These are phyloP conservation scores for Thermoascus crustaceus DNA, from an alignment of 2,329 filamentous ascomycete species.

Conservation along the genomic window DNA sequence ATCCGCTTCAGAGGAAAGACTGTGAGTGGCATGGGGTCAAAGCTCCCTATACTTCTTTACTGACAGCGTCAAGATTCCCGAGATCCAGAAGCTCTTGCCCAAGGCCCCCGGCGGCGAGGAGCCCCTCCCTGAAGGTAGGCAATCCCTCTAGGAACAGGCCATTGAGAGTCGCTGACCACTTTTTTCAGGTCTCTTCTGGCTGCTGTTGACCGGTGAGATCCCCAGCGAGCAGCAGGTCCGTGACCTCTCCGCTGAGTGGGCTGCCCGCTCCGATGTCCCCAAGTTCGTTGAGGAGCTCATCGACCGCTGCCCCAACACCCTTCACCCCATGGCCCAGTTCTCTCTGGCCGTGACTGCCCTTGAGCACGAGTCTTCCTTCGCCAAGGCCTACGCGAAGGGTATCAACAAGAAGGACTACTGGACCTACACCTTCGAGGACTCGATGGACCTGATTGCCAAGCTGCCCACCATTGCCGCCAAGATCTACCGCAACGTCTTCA, in stretches of 20 bases:
- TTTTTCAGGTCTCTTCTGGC: constrained; percentile 85
- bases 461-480: constrained; percentile 93
- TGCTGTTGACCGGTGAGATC: constrained; percentile 95
- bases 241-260: constrained; percentile 97
- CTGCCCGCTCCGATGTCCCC: constrained; percentile 90
- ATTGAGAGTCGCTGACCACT: constrained; percentile 9
- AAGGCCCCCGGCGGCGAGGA: constrained; percentile 95
- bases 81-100: constrained; percentile 95
- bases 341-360: constrained; percentile 95
- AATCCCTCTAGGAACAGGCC: background rate
- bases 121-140: constrained; percentile 82
- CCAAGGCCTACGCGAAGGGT: constrained; percentile 97
- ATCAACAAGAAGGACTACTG: constrained; percentile 99
- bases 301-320: constrained; percentile 96
- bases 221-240: constrained; percentile 97
- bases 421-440: constrained; percentile 98
- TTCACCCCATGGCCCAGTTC: constrained; percentile 99
- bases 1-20: constrained; percentile 99
- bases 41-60: constrained; percentile 4
- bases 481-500: constrained; percentile 99
- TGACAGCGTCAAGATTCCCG: constrained; percentile 60
- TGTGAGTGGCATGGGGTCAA: constrained; percentile 32
- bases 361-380: constrained; percentile 95
- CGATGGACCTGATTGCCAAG: constrained; percentile 99
- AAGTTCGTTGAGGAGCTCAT: constrained; percentile 99